These are phyloP conservation scores for Malus hybrid DNA, from an alignment of 331 rosid species.

Conservation along the genomic window DNA sequence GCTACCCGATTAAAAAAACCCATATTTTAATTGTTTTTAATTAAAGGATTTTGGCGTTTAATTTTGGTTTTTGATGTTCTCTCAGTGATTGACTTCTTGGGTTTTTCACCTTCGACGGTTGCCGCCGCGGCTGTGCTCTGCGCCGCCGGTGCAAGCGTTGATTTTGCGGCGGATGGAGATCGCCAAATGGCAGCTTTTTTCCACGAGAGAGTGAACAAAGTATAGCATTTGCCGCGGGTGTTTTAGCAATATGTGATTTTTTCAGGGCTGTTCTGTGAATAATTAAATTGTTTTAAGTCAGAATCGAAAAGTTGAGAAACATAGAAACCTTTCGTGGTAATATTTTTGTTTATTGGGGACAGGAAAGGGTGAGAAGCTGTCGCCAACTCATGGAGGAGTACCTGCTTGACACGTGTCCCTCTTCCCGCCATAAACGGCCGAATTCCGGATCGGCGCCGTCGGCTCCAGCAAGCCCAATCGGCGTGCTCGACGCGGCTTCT, in stretches of 20 bases:
- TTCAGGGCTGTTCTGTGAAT: neutral
- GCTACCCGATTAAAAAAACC: neutral
- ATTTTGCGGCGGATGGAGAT: neutral
- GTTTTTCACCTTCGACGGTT: constrained; percentile 46
- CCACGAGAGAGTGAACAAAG: constrained; percentile 35
- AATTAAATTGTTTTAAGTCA: neutral
- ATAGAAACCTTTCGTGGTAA: constrained; percentile 11
- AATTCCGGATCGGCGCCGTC: constrained; percentile 8
- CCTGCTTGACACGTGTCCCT: constrained; percentile 53
- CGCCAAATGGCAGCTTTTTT: neutral
- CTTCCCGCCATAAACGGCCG: constrained; percentile 17
- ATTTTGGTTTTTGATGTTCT: neutral
- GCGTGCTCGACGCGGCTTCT: constrained; percentile 65
- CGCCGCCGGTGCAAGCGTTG: constrained; percentile 16
- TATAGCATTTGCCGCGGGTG: neutral
- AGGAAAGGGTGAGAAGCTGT: constrained; percentile 82
- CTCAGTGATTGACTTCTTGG: constrained; percentile 53
- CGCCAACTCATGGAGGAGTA: constrained; percentile 73
- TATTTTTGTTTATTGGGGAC: constrained; percentile 16
- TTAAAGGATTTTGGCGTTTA: neutral
- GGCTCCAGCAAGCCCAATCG: constrained; percentile 50
- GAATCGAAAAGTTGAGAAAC: constrained; percentile 11
- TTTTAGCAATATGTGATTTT: neutral
- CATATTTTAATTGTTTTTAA: neutral
- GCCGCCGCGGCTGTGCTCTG: constrained; percentile 74